A percentile compares a stretch with the other conserved stretches of the same genome.
phyloP scores from a whole-genome alignment of 257 asterid genomes.

The Scutellaria barbata region DNA sequence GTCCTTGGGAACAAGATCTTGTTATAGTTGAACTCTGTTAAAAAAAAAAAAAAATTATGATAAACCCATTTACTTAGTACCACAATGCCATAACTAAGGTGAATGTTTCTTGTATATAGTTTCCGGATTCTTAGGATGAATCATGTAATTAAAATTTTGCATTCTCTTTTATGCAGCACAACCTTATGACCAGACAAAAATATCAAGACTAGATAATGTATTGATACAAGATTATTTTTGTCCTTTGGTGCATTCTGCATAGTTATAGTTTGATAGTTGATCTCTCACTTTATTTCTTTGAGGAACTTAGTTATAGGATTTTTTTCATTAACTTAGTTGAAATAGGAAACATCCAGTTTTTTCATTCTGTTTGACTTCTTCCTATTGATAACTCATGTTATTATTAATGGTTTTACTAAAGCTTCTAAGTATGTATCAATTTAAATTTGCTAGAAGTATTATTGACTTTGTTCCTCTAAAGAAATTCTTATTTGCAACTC shows the following conservation, averaged over 20 bases:
- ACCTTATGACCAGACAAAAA: not conserved
- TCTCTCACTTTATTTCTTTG: not conserved
- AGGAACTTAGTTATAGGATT: not conserved
- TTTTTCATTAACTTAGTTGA: not conserved
- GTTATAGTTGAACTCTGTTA: not conserved
- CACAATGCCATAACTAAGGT: not conserved
- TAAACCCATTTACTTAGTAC: not conserved
- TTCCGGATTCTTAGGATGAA: conserved; percentile 12
- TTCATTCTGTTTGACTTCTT: conserved; percentile 19
- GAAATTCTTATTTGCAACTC: not conserved
- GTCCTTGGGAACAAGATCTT: not conserved
- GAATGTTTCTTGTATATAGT: not conserved
- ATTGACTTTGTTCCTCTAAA: not conserved
- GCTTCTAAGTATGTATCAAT: conserved; percentile 1
- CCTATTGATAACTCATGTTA: not conserved
- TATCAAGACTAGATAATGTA: not conserved
- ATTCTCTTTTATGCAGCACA: not conserved
- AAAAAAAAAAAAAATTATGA: not conserved
- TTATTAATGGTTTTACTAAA: not conserved
- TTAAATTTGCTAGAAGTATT: not conserved
- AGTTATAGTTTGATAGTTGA: no score
- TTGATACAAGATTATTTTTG: conserved; percentile 1
- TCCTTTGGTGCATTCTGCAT: not conserved
- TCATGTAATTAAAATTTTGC: not conserved
- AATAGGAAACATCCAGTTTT: not conserved